Base-by-base conservation (phyloP, 2,329 filamentous ascomycete species). In the Coleophoma crateriformis region DNA sequence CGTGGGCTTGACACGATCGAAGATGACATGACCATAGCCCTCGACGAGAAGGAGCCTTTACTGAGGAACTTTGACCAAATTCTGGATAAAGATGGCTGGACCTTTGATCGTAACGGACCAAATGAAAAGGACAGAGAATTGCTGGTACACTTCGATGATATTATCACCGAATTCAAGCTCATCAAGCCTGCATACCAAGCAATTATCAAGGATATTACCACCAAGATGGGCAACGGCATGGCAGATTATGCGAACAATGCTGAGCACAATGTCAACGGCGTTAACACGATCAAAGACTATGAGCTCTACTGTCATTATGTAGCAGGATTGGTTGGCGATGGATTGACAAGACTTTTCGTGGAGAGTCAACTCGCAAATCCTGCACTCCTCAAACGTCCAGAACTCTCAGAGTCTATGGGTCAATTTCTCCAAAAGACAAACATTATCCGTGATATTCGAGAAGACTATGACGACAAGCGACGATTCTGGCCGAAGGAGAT, bases 281-380 rank as follows among this genome's bases (percentile, higher is more conserved):
- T 97, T 51, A 78, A 90, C 64, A 92, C 88, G 0, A 72, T 95
- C 59, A 78, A 85, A 47, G 91, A 97, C 60, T 99, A 97, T 68
- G 91, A 99, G 72, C 74, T 91, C 48, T 99, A 99, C 76, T 99
- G 94, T 72, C 90, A 95, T 69, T 97, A 97, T 65, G 94, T 99
- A 32, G 94, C 94, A n/a, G 94, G 94, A 32, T 76, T 99, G n/a
- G 94, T 99, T 33, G 94, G 94, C 50, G 92, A 97, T 68, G 94
- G 94, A 40, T 71, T 94, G 54, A 99, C 94, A 1, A 82, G 87
- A 20, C 76, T 99, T 19, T 97, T 99, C 58, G 90, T 97, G 42
- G 84, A 89, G 65, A 86, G 87, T 46, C 81, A 87, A 54, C 85
- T 95, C 50, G 94, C 90, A 53, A 96, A 96, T 67, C 86, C 88